phyloP scores from a whole-genome alignment of 2,329 filamentous ascomycete species.

The Microdochium nivale region DNA sequence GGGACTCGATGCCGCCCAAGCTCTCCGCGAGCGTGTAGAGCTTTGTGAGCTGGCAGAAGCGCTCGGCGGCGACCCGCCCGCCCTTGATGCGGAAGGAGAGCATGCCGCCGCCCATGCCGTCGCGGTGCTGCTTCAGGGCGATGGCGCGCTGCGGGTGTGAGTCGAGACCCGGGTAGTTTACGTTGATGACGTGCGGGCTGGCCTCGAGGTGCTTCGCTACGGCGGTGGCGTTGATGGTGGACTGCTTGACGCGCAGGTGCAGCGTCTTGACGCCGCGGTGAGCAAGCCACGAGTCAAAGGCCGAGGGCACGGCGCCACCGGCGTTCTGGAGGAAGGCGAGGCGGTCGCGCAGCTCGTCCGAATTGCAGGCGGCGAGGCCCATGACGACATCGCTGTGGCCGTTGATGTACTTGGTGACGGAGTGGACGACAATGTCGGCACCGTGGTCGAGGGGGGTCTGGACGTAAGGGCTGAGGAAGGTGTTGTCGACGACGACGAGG shows the following conservation, averaged over 20 bases:
- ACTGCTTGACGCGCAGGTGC: slow-evolving; percentile 83
- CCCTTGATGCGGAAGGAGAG: slow-evolving; percentile 90
- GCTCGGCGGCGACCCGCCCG: slow-evolving; percentile 75
- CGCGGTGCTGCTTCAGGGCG: slow-evolving; percentile 82
- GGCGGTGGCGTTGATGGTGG: slow-evolving; percentile 69
- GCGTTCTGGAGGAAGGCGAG: slow-evolving; percentile 94
- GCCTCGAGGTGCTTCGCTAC: slow-evolving; percentile 71
- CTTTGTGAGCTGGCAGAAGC: slow-evolving; percentile 82
- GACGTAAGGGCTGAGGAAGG: slow-evolving; percentile 91
- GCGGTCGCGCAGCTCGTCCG: slow-evolving; percentile 64
- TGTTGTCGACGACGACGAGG: slow-evolving; percentile 98
- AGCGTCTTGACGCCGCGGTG: slow-evolving; percentile 96
- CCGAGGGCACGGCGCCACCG: slow-evolving; percentile 86
- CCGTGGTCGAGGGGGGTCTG: slow-evolving; percentile 94
- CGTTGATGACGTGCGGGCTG: slow-evolving; percentile 73
- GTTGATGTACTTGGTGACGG: slow-evolving; percentile 98
- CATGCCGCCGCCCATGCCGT: slow-evolving; percentile 95
- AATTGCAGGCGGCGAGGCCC: slow-evolving; percentile 95
- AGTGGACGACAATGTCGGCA: slow-evolving; percentile 94
- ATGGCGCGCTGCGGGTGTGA: slow-evolving; percentile 83
- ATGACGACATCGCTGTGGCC: slow-evolving; percentile 95
- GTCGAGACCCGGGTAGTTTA: slow-evolving; percentile 90
- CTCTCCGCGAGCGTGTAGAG: slow-evolving; percentile 93
- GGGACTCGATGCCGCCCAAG: slow-evolving; percentile 82
- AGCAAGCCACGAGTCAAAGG: slow-evolving; percentile 97